These are phyloP conservation scores for Calonectria crousiana DNA, from an alignment of 2,329 filamentous ascomycete genomes.

Conservation along the genomic window DNA sequence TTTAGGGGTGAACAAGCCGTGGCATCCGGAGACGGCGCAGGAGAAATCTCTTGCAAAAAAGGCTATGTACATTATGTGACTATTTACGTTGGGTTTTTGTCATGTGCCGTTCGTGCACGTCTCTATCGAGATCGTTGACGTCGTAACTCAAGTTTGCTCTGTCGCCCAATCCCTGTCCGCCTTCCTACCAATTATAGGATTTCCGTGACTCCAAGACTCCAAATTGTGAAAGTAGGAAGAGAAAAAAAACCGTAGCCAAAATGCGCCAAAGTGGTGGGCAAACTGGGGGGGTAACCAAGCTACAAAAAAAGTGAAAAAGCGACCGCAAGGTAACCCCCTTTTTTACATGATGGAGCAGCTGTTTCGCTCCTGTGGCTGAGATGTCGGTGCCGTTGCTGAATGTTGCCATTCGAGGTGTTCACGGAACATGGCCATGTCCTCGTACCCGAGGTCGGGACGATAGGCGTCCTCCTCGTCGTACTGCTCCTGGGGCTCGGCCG, in stretches of 20 bases:
- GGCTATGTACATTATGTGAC: slow-evolving; percentile 40
- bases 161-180: slow-evolving; percentile 13
- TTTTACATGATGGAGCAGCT: slow-evolving; percentile 62
- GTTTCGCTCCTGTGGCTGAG: slow-evolving; percentile 48
- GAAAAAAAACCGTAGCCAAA: neutral
- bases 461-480: slow-evolving; percentile 65
- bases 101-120: slow-evolving; percentile 25
- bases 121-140: slow-evolving; percentile 34
- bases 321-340: slow-evolving; percentile 17
- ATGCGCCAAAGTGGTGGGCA: neutral
- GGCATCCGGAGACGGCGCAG: slow-evolving; percentile 4
- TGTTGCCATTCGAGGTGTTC: slow-evolving; percentile 71
- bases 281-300: neutral
- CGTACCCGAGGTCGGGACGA: slow-evolving; percentile 63
- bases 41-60: slow-evolving; percentile 19
- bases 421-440: slow-evolving; percentile 61
- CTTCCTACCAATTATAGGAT: slow-evolving; percentile 12
- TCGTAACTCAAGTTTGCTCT: slow-evolving; percentile 25
- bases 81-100: slow-evolving; percentile 31
- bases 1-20: slow-evolving; percentile 10
- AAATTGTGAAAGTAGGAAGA: neutral
- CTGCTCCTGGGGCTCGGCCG: slow-evolving; percentile 54
- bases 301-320: slow-evolving; percentile 15
- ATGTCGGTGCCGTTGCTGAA: slow-evolving; percentile 54
- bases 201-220: slow-evolving; percentile 41